These are phyloP conservation scores for Tylopilus balloui DNA, from an alignment of 768 basidiomycete genomes.

Conservation along the genomic window DNA sequence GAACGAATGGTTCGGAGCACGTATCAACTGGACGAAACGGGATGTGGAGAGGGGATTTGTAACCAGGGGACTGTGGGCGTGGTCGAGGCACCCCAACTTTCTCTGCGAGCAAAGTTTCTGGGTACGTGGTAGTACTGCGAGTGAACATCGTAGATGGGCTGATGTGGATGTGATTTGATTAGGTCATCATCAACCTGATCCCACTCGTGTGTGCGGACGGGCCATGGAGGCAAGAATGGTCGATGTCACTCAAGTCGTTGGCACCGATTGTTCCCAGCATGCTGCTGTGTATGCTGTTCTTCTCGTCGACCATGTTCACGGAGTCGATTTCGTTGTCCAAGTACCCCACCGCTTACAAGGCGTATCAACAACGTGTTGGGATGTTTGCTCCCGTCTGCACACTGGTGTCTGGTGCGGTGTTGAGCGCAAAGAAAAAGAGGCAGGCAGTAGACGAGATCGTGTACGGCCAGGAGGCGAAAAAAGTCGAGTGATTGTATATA, in stretches of 20 bases:
- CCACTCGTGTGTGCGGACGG: constrained; percentile 49
- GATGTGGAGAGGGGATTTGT: constrained; percentile 79
- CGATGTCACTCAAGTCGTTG: constrained; percentile 26
- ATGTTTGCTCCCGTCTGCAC: constrained; percentile 66
- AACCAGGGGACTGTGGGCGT: constrained; percentile 82
- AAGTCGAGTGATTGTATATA: constrained; percentile 16
- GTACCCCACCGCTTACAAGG: constrained; percentile 63
- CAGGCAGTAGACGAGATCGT: constrained; percentile 38
- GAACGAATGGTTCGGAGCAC: constrained; percentile 60
- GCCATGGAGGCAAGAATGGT: constrained; percentile 21
- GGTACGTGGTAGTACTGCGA: constrained; percentile 42
- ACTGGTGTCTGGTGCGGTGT: constrained; percentile 38
- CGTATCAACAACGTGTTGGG: constrained; percentile 73
- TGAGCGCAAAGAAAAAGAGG: constrained; percentile 37
- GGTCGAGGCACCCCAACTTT: constrained; percentile 90
- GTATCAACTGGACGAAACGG: constrained; percentile 59
- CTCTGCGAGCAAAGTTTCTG: constrained; percentile 86
- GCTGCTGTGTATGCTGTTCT: constrained; percentile 65
- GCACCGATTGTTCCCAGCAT: constrained; percentile 51
- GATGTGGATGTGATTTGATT: constrained; percentile 1
- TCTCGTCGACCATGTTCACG: constrained; percentile 71
- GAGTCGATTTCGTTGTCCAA: constrained; percentile 76
- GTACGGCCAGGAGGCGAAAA: constrained; percentile 36
- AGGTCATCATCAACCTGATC: constrained; percentile 69
- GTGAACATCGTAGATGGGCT: background rate